Conservation (phyloP, 2,329 filamentous ascomycete genomes). For the Epichloe uncinata region DNA sequence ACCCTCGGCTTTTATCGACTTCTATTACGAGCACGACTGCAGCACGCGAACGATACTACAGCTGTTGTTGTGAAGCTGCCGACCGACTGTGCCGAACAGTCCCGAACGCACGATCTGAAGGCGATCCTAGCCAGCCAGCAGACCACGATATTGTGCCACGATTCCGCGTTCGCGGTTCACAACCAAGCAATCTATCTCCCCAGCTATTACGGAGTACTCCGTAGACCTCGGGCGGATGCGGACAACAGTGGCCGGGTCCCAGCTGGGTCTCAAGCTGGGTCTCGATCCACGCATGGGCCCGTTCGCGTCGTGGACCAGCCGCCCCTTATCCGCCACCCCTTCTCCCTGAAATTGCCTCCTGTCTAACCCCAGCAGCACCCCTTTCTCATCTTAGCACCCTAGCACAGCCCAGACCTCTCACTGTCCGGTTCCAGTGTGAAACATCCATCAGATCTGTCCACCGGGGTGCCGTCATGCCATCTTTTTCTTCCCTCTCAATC, state of each 20-base stretch:
- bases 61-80: no score
- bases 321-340: conserved; percentile 10
- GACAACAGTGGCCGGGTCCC: neutral
- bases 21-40: neutral
- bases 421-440: conserved; percentile 8
- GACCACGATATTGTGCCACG: neutral
- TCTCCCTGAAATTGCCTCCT: conserved; percentile 13
- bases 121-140: neutral
- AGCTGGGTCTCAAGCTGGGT: no score
- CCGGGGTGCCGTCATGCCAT: neutral
- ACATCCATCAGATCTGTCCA: conserved; percentile 4
- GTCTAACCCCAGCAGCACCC: conserved; percentile 9
- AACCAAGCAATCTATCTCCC: neutral
- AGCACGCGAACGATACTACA: neutral
- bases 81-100: neutral
- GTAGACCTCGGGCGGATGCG: conserved; percentile 1
- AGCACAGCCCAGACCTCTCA: conserved; percentile 4
- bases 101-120: neutral
- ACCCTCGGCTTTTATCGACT: neutral
- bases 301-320: conserved; percentile 1
- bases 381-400: conserved; percentile 11
- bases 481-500: neutral
- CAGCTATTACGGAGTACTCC: neutral
- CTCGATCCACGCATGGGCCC: conserved; percentile 6
- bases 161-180: neutral